phyloP scores from a whole-genome alignment of 2,329 filamentous ascomycete genomes.

The Colletotrichum endophyticum region DNA sequence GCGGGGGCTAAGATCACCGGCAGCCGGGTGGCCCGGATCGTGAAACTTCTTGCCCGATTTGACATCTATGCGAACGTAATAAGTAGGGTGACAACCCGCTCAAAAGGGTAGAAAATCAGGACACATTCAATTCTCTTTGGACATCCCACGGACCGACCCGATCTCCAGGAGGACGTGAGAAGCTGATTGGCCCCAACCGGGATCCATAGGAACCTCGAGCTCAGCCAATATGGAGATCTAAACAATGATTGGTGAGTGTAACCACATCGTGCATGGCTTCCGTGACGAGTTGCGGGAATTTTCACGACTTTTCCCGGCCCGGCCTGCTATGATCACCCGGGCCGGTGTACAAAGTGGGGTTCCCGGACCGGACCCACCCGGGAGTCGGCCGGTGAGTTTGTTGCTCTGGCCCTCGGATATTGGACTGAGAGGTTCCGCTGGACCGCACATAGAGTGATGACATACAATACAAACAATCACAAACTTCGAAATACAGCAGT shows the following conservation, averaged over 20 bases:
- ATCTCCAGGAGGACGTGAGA: not conserved
- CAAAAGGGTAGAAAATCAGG: not conserved
- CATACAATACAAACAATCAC: too few relatives aligned
- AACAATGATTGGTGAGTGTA: not conserved
- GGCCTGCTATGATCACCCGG: not conserved
- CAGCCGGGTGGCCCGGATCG: not conserved
- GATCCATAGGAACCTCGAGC: not conserved
- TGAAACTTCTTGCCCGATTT: not conserved
- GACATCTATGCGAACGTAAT: not conserved
- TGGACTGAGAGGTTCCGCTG: not conserved
- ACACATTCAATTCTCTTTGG: not conserved
- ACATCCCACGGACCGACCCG: not conserved
- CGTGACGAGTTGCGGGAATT: not conserved
- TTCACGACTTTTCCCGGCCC: not conserved
- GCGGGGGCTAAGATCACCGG: not conserved
- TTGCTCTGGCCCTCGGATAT: slow-evolving; percentile 18
- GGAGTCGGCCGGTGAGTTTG: not conserved
- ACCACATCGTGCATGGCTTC: not conserved
- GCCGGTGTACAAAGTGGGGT: not conserved
- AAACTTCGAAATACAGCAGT: too few relatives aligned
- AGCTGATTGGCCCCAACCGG: not conserved
- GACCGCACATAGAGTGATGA: not conserved
- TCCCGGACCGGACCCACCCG: not conserved
- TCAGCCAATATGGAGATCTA: not conserved
- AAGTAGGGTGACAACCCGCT: not conserved